Base-by-base conservation (phyloP, 2,329 filamentous ascomycete genomes). In the Podosphaera aphanis region DNA sequence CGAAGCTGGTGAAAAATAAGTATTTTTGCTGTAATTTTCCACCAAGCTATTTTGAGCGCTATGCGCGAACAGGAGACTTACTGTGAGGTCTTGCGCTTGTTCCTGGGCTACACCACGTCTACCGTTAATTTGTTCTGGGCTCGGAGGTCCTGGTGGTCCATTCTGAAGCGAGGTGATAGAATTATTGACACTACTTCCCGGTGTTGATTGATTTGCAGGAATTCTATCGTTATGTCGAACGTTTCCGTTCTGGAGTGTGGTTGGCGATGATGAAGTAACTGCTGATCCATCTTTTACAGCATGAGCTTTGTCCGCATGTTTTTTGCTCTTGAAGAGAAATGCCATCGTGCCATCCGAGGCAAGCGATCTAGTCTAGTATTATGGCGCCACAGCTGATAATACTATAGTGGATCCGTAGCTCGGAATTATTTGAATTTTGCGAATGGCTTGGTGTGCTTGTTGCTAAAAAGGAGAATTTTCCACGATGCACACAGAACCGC, bases 311-410 rank as follows among this genome's bases (percentile, higher is more conserved):
- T 78, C 74, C 61, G 79, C 76, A 58, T 73, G 71, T 63, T 83
- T 84, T 64, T 84, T 85, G 47, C 77, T 82, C 62, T 83, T 83
- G 67, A 85, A 85, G 50, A 85, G 70, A 62, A 85, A 85, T 53
- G 80, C 77, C 80, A 85, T 85, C 62, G 62, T 63, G 58, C 60
- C 55, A 57, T 57, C 43, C 52, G 55, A 50, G 57, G 56, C 56
- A 48, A 50, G 47, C 53, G 44, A 52, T 8, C 15, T 43, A 18
- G 15, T 5, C 29, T 13, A 16, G 2, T 43, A 7, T 33, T 19
- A 11, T 2, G 25, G 25, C 18, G 35, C 53, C 45, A 51, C 50
- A 48, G 50, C 49, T 35, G 38, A 42, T 48, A 25, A 49, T 56
- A 53, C 52, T 46, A 51, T 51, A 53, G 50, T 50, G 49, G 45